phyloP scores from a whole-genome alignment of 2,329 filamentous ascomycete genomes.

The Colletotrichum karsti region DNA sequence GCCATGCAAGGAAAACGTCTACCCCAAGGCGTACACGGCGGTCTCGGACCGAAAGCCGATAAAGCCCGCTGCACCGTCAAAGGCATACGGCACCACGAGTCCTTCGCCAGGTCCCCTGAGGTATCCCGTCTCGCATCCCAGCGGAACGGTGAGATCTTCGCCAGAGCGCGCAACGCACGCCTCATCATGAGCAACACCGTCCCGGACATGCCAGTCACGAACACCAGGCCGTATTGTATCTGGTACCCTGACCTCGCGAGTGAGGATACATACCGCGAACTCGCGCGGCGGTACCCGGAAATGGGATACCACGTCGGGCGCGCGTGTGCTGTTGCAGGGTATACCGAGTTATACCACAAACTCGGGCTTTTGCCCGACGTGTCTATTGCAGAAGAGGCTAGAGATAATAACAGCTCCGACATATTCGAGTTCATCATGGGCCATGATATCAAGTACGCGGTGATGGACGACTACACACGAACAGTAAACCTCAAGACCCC shows the following conservation, averaged over 20 bases:
- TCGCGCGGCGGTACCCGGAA: slow-evolving; percentile 39
- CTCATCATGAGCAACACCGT: slow-evolving; percentile 45
- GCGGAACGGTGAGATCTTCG: too few relatives aligned
- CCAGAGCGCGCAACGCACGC: slow-evolving; percentile 39
- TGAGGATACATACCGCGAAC: slow-evolving; percentile 43
- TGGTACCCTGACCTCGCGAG: slow-evolving; percentile 47
- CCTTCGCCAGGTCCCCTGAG: too few relatives aligned
- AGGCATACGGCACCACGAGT: too few relatives aligned
- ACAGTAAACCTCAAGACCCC: slow-evolving; percentile 27
- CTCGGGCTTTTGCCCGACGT: slow-evolving; percentile 47
- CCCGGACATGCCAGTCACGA: slow-evolving; percentile 33
- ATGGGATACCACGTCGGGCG: slow-evolving; percentile 49
- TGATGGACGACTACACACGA: slow-evolving; percentile 47
- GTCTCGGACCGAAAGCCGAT: too few relatives aligned
- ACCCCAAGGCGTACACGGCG: too few relatives aligned
- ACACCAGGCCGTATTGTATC: slow-evolving; percentile 48
- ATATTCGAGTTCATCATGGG: slow-evolving; percentile 44
- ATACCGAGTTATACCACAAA: slow-evolving; percentile 42
- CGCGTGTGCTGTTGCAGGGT: slow-evolving; percentile 49
- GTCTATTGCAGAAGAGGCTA: slow-evolving; percentile 49
- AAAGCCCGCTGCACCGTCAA: too few relatives aligned
- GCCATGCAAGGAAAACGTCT: too few relatives aligned
- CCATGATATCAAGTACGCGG: slow-evolving; percentile 32
- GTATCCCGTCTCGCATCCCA: too few relatives aligned
- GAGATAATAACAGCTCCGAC: slow-evolving; percentile 41